Evolutionary conservation across 2,329 filamentous ascomycete genomes (phyloP), one percentile per base, ranked within the genome.

Genomic region (Cadophora luteo-olivacea): DNA sequence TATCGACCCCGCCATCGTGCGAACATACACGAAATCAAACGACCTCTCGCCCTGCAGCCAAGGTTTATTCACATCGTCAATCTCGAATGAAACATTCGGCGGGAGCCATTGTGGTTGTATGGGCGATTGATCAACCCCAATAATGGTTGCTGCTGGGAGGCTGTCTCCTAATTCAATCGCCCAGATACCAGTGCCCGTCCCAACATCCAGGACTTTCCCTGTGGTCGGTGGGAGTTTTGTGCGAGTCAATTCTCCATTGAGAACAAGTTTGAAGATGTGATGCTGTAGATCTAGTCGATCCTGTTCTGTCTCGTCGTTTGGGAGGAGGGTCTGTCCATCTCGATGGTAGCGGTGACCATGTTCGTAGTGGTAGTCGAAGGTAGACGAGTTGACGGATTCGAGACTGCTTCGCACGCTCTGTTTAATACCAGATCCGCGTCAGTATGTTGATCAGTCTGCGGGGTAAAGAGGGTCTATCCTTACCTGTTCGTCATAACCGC

Each of bases 101-200:
- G 87, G 87, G 5, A 89, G 83, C 69, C 62, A 71, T 25, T 54
- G 81, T 3, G 89, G 88, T 74, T 91, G 89, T 29, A 91, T 88
- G 1, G 89, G 88, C 0, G 87, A 90, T 3, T 92, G 81, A 73
- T 92, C 89, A 4, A 87, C 89, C 48, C 87, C 89, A 24, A 72
- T 62, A 11, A 83, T 77, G 0, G 38, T 52, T n/a, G 68, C 65
- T 4, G 63, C 65, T 9, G 68, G 89, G 84, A 84, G 86, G 83
- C 74, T 78, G 49, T 80, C 79, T 1, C 75, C 81, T 0, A 77
- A 82, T 67, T 74, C 78, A 9, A 82, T 79, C 8, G 80, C 78
- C 81, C 80, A 82, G 36, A 80, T 78, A 1, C 81, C 81, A 1
- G 79, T 80, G 6, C 81, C 81, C 1, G 80, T 81, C 24, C 80